Evolutionary conservation across 768 basidiomycete genomes (phyloP).

Genomic region (Mycena sanguinolenta): DNA sequence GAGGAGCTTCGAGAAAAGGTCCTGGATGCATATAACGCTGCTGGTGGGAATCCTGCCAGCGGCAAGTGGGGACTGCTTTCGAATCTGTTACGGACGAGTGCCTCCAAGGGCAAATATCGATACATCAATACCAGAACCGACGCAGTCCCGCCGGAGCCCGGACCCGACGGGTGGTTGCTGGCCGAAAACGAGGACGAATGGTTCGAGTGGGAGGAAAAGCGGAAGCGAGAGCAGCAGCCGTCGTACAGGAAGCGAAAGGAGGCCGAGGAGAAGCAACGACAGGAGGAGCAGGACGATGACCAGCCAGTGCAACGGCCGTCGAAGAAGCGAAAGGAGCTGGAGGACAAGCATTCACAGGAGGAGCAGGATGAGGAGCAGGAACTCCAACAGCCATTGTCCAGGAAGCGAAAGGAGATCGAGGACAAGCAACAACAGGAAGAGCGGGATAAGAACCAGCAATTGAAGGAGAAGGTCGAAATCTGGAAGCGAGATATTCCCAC

Average conservation of each 20-base stretch:
- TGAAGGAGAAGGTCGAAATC: conserved; percentile 37
- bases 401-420: too few relatives aligned
- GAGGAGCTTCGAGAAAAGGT: conserved; percentile 50
- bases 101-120: conserved; percentile 53
- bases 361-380: conserved; percentile 43
- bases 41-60: conserved; percentile 55
- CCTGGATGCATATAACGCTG: conserved; percentile 48
- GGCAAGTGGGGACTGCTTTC: conserved; percentile 63
- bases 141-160: conserved; percentile 40
- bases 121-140: conserved; percentile 44
- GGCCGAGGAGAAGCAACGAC: conserved; percentile 47
- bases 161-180: conserved; percentile 46
- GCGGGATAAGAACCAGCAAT: conserved; percentile 48
- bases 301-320: conserved; percentile 38
- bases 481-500: conserved; percentile 22
- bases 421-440: conserved; percentile 39
- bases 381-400: too few relatives aligned
- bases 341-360: conserved; percentile 51
- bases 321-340: conserved; percentile 34
- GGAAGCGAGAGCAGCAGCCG: conserved; percentile 39
- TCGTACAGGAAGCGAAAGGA: conserved; percentile 42
- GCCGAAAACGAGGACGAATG: conserved; percentile 65
- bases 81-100: conserved; percentile 54
- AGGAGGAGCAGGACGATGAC: too few relatives aligned
- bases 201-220: conserved; percentile 58